phyloP scores from a whole-genome alignment of 805 yeast species.

The Wickerhamiella vanderwaltii region DNA sequence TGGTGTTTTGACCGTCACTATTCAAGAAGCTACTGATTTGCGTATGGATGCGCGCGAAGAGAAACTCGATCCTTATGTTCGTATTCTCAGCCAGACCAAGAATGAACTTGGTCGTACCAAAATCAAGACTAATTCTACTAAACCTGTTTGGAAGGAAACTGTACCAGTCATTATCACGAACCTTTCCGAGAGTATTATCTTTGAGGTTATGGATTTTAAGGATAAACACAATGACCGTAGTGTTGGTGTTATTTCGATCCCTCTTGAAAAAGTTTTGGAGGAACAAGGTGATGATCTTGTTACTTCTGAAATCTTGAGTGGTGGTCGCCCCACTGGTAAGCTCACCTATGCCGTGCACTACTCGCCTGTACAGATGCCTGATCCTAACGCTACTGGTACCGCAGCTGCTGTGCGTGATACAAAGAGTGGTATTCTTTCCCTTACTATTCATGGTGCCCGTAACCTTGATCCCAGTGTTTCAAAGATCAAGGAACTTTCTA shows the following conservation, averaged over 20 bases:
- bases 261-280: slow-evolving; percentile 51
- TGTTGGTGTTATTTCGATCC: slow-evolving; percentile 66
- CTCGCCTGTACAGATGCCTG: slow-evolving; percentile 54
- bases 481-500: slow-evolving; percentile 41
- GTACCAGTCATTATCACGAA: slow-evolving; percentile 56
- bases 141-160: slow-evolving; percentile 80
- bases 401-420: slow-evolving; percentile 75
- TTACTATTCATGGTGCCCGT: slow-evolving; percentile 56
- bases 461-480: slow-evolving; percentile 32
- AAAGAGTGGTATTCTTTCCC: slow-evolving; percentile 79
- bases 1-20: slow-evolving; percentile 67
- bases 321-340: slow-evolving; percentile 73
- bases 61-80: slow-evolving; percentile 82
- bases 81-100: slow-evolving; percentile 43
- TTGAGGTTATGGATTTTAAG: slow-evolving; percentile 65
- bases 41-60: slow-evolving; percentile 56
- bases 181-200: slow-evolving; percentile 68
- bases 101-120: slow-evolving; percentile 54
- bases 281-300: slow-evolving; percentile 36
- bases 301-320: slow-evolving; percentile 54
- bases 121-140: slow-evolving; percentile 49
- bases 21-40: slow-evolving; percentile 55
- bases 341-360: slow-evolving; percentile 57
- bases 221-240: slow-evolving; percentile 64
- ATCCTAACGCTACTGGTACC: slow-evolving; percentile 51